Evolutionary conservation across 2,329 filamentous ascomycete species (phyloP), one percentile per base, ranked within the genome.

Genomic region (Talaromyces sp.): DNA sequence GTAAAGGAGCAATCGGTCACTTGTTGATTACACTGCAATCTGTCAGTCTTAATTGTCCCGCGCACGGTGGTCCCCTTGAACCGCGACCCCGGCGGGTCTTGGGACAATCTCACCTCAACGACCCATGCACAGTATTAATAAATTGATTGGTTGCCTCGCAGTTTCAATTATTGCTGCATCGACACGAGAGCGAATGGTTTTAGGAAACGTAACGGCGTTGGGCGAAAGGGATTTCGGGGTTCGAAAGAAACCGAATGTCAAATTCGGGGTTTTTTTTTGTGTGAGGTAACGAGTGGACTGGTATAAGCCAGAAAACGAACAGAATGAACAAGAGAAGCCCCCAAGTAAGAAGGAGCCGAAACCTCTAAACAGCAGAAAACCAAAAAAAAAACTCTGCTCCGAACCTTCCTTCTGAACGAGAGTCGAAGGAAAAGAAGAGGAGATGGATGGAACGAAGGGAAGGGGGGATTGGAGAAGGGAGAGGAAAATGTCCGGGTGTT

Each of bases 401-500:
- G 51, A 57, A 56, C 41, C 41, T 44, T 44, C 41, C 41, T 44
- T 44, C 41, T 35, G 52, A 59, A 59, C 52, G 57, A 65, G 55
- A 62, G 61, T 69, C 74, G 57, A 64, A 60, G 55, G 57, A 51
- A 55, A 58, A 52, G 60, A 51, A 57, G 68, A 64, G 52, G 64
- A 64, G 61, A 52, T 58, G 56, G 69, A 74, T 58, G 65, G 62
- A 58, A 58, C 54, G 54, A 61, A 63, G 61, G 55, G 55, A 60
- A 66, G 56, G 57, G 47, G 57, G 55, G 52, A 57, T 43, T 39
- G 17, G 36, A 20, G 56, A 54, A 47, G 51, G 32, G 47, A 53
- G 56, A 54, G 49, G 47, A 63, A 62, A 61, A 49, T 17, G 42
- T 49, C 37, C 30, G 32, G n/a, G 40, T 49, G 47, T 49, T 49